Percentiles rank a stretch among this genome's conserved stretches.
Evolutionary conservation across 1,284 basidiomycete species (phyloP).

Genomic region (Malassezia sp.): DNA sequence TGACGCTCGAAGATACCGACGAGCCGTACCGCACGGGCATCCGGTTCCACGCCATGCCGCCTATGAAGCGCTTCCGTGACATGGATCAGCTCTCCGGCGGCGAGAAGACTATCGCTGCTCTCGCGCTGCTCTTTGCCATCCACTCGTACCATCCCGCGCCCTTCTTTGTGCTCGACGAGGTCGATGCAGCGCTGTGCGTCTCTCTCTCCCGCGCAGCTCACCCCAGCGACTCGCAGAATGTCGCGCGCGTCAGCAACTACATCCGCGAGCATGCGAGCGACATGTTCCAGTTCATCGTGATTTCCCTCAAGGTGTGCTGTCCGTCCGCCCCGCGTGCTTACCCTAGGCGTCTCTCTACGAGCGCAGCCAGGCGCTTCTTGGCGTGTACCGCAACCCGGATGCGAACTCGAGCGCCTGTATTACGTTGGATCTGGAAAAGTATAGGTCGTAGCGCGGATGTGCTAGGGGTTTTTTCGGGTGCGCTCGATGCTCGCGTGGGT

Average conservation of each 20-base stretch:
- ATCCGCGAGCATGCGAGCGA: conserved; percentile 48
- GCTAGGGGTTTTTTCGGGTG: no score
- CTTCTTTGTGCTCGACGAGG: conserved; percentile 97
- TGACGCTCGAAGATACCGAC: conserved; percentile 90
- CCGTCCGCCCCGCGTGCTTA: no score
- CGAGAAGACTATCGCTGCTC: conserved; percentile 93
- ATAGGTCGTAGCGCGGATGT: conserved; percentile 18
- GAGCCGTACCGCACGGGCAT: conserved; percentile 92
- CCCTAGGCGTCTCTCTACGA: conserved; percentile 59
- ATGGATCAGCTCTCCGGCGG: conserved; percentile 98
- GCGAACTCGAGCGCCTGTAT: conserved; percentile 77
- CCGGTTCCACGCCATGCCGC: conserved; percentile 91
- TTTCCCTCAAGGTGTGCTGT: conserved; percentile 69
- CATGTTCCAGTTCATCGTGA: conserved; percentile 88
- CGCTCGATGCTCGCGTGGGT: no score
- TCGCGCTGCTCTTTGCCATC: conserved; percentile 89
- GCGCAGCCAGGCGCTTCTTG: conserved; percentile 76
- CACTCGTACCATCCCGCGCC: conserved; percentile 89
- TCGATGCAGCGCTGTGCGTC: conserved; percentile 83
- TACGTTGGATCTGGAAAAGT: conserved; percentile 64
- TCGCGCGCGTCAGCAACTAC: conserved; percentile 42
- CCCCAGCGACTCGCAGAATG: conserved; percentile 38
- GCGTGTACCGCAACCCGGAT: conserved; percentile 85
- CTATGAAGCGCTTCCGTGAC: conserved; percentile 96
- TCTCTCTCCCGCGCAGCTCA: background rate